Conservation (phyloP, 768 basidiomycete genomes). For the Naganishia kalamii region DNA sequence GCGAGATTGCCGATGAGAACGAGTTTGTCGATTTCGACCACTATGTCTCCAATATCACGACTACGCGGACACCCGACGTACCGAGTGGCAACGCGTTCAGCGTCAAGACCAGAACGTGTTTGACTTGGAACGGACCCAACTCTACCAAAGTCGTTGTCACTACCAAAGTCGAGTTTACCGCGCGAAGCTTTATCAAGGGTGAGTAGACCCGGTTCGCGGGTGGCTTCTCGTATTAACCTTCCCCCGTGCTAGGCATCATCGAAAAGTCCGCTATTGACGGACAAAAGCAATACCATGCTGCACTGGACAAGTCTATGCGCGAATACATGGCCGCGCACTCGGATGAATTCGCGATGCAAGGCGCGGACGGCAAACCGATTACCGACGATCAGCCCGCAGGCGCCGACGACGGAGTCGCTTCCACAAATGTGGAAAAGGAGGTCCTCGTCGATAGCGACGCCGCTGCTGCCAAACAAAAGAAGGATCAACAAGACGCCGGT, state of each 20-base stretch:
- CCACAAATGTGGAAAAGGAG: slow-evolving; percentile 9
- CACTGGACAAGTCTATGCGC: slow-evolving; percentile 77
- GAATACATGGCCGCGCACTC: slow-evolving; percentile 82
- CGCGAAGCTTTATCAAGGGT: slow-evolving; percentile 95
- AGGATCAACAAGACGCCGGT: slow-evolving; percentile 31
- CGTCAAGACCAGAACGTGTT: slow-evolving; percentile 88
- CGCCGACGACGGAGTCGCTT: slow-evolving; percentile 22
- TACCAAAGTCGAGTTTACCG: slow-evolving; percentile 90
- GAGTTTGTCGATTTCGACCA: slow-evolving; percentile 74
- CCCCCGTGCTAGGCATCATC: slow-evolving; percentile 65
- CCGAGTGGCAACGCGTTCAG: slow-evolving; percentile 87
- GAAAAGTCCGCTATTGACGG: slow-evolving; percentile 86
- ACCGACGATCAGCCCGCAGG: slow-evolving; percentile 24
- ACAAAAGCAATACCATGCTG: slow-evolving; percentile 76
- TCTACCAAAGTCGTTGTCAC: slow-evolving; percentile 76
- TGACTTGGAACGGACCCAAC: slow-evolving; percentile 82
- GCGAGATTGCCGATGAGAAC: slow-evolving; percentile 84
- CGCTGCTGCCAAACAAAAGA: slow-evolving; percentile 29
- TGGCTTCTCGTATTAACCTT: not conserved
- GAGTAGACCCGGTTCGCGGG: slow-evolving; percentile 23
- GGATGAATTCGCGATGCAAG: slow-evolving; percentile 80
- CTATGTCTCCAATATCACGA: slow-evolving; percentile 74
- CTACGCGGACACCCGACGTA: slow-evolving; percentile 87
- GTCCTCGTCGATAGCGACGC: slow-evolving; percentile 26
- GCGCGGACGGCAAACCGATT: slow-evolving; percentile 50